phyloP scores from a whole-genome alignment of 345 rosid genomes.

The Euphorbia peplus region DNA sequence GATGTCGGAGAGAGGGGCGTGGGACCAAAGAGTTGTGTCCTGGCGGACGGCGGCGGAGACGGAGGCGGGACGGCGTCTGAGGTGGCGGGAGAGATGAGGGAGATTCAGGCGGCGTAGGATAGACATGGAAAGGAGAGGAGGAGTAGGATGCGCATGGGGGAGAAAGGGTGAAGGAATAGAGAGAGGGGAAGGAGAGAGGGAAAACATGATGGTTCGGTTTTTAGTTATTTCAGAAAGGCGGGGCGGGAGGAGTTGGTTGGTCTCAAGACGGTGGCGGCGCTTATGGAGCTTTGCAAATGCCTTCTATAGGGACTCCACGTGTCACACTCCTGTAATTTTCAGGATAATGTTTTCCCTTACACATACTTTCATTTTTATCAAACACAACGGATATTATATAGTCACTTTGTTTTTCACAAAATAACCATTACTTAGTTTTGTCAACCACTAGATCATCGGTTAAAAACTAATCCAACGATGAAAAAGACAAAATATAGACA shows the following conservation, averaged over 20 bases:
- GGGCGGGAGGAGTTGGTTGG: background rate
- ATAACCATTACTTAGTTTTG: too few species aligned
- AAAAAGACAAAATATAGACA: too few species aligned
- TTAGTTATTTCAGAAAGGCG: background rate
- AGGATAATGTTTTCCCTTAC: slow-evolving; percentile 12
- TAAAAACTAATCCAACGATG: too few species aligned
- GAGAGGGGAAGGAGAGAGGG: slow-evolving; percentile 12
- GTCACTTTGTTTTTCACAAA: too few species aligned
- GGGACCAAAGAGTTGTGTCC: slow-evolving; percentile 73
- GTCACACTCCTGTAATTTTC: slow-evolving; percentile 20
- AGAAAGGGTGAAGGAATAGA: slow-evolving; percentile 1
- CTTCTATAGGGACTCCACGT: slow-evolving; percentile 43
- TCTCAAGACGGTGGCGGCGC: slow-evolving; percentile 38
- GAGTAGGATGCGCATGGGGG: slow-evolving; percentile 46
- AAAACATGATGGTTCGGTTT: slow-evolving; percentile 38
- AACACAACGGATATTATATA: too few species aligned
- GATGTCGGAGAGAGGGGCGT: slow-evolving; percentile 55
- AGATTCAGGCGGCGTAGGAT: slow-evolving; percentile 52
- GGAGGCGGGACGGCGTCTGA: slow-evolving; percentile 40
- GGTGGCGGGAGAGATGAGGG: slow-evolving; percentile 23
- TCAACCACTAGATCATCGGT: too few species aligned
- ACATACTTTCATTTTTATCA: too few species aligned
- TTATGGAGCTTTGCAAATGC: background rate
- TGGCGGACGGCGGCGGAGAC: slow-evolving; percentile 63
- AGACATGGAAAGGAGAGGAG: slow-evolving; percentile 59